Conservation (phyloP, 129 eudicot species). For the Helianthus tuberosus region DNA sequence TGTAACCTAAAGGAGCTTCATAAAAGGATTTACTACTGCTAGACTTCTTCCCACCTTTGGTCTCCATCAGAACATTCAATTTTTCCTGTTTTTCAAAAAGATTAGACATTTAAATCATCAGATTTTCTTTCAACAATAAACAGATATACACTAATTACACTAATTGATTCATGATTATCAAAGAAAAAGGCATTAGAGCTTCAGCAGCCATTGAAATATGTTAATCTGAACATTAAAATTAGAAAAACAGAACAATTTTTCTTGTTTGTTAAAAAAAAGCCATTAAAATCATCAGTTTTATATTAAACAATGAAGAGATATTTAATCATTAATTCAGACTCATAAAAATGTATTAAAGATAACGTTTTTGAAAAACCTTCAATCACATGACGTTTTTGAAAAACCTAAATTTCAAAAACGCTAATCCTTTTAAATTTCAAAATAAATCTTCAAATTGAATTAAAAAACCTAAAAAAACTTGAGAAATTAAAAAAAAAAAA, state of each 20-base stretch:
- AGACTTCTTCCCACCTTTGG: conserved; percentile 97
- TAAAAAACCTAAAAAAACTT: too few species aligned
- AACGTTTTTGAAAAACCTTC: background rate
- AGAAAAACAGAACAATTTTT: conserved; percentile 27
- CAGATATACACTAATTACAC: background rate
- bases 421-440: too few species aligned
- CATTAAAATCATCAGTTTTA: background rate
- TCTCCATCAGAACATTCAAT: conserved; percentile 93
- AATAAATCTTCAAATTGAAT: too few species aligned
- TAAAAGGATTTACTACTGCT: conserved; percentile 82
- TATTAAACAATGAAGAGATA: background rate
- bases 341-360: background rate
- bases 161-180: background rate
- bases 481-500: too few species aligned
- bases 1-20: conserved; percentile 98
- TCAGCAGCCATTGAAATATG: background rate
- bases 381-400: too few species aligned
- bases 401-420: too few species aligned
- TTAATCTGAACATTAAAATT: background rate
- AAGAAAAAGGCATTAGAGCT: background rate
- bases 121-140: background rate
- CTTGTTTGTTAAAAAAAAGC: conserved; percentile 23
- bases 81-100: conserved; percentile 29
- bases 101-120: background rate
- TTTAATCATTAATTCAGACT: background rate